Evolutionary conservation across 805 yeast species (phyloP).

Genomic region (Metschnikowia drakensbergensis): DNA sequence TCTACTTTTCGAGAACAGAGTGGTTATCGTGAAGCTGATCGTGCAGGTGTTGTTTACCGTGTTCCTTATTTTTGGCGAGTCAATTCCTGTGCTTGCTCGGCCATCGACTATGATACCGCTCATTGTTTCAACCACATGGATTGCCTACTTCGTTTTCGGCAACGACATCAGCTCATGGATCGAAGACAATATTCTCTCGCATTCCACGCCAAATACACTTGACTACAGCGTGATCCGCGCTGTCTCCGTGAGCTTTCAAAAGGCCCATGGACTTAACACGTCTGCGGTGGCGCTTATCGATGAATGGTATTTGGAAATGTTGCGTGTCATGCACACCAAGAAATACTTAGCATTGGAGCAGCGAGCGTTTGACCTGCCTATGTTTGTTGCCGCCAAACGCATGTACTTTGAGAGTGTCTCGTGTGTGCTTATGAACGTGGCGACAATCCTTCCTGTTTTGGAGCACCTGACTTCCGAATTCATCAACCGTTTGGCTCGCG

Average conservation of each 20-base stretch:
- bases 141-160: constrained; percentile 13
- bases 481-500: background rate
- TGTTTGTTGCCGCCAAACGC: background rate
- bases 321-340: constrained; percentile 6
- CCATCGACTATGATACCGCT: constrained; percentile 7
- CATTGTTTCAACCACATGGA: background rate
- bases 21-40: constrained; percentile 2
- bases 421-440: background rate
- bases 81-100: constrained; percentile 2
- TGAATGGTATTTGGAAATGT: background rate
- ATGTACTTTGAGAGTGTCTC: background rate
- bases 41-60: constrained; percentile 6
- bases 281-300: background rate
- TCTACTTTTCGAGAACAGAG: constrained; percentile 5
- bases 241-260: constrained; percentile 6
- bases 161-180: constrained; percentile 14
- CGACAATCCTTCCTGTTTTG: background rate
- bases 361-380: background rate
- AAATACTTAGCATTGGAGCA: constrained; percentile 6
- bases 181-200: constrained; percentile 8
- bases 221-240: constrained; percentile 6
- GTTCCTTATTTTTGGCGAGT: constrained; percentile 8
- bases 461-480: background rate
- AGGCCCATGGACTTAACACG: constrained; percentile 3
- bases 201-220: constrained; percentile 6